Percentiles rank a stretch among this genome's conserved stretches.
phyloP scores from a whole-genome alignment of 2,329 filamentous ascomycete species.

The Calonectria hongkongensis region DNA sequence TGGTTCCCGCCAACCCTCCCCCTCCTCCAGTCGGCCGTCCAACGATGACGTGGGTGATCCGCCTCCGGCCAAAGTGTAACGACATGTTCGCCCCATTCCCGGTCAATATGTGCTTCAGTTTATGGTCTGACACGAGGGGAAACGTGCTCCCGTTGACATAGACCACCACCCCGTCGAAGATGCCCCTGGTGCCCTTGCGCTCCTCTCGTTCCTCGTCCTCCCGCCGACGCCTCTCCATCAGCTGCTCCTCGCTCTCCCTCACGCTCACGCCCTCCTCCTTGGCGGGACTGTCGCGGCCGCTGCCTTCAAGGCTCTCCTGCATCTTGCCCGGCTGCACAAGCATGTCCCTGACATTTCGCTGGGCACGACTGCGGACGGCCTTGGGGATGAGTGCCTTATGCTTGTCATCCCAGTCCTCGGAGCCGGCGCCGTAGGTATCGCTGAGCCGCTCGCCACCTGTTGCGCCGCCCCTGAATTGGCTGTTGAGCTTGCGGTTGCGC shows the following conservation, averaged over 20 bases:
- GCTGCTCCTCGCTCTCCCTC: conserved; percentile 46
- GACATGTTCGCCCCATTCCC: conserved; percentile 84
- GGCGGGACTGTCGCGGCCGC: background rate
- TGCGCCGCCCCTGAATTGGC: conserved; percentile 78
- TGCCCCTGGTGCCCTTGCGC: conserved; percentile 58
- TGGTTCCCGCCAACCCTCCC: conserved; percentile 84
- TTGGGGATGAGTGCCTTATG: conserved; percentile 66
- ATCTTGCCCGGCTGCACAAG: conserved; percentile 68
- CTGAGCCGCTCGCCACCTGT: conserved; percentile 76
- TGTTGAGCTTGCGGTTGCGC: conserved; percentile 79
- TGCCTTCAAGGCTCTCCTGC: conserved; percentile 52
- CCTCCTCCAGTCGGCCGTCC: conserved; percentile 72
- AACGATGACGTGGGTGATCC: conserved; percentile 91
- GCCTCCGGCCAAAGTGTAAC: conserved; percentile 81
- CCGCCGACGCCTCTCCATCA: conserved; percentile 59
- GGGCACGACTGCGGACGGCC: conserved; percentile 62
- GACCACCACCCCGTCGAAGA: conserved; percentile 84
- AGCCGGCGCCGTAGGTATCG: conserved; percentile 80
- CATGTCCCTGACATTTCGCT: conserved; percentile 72
- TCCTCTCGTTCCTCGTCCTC: conserved; percentile 70
- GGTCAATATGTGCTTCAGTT: conserved; percentile 85
- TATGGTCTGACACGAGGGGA: conserved; percentile 89
- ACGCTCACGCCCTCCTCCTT: conserved; percentile 37
- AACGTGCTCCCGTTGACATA: conserved; percentile 93
- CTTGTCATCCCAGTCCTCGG: conserved; percentile 71